Percentiles rank a stretch among this genome's conserved stretches.
Evolutionary conservation across 2,329 filamentous ascomycete genomes (phyloP).

Genomic region (Stachybotrys echinatus): DNA sequence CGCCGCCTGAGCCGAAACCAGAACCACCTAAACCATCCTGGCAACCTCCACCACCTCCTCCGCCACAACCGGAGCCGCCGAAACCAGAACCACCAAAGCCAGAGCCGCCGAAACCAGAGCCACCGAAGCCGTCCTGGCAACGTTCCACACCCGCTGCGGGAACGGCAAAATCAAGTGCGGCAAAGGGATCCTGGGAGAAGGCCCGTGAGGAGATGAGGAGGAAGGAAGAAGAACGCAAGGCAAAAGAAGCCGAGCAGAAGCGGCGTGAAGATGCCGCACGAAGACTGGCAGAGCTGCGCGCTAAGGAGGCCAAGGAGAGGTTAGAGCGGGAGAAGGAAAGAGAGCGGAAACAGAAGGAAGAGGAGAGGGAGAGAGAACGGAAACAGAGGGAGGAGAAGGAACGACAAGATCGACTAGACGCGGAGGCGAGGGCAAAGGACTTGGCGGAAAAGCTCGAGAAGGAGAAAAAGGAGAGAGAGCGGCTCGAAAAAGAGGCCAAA

Average conservation of each 20-base stretch:
- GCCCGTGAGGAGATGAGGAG: conserved; percentile 61
- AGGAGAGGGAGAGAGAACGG: conserved; percentile 25
- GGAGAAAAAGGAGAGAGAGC: conserved; percentile 33
- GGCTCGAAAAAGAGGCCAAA: conserved; percentile 37
- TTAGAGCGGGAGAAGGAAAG: conserved; percentile 33
- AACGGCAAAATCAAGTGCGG: not conserved
- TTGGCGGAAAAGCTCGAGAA: conserved; percentile 30
- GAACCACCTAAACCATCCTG: conserved; percentile 32
- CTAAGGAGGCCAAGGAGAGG: conserved; percentile 47
- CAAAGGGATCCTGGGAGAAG: conserved; percentile 58
- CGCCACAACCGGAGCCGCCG: conserved; percentile 9
- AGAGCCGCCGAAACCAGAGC: conserved; percentile 14
- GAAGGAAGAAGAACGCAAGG: conserved; percentile 59
- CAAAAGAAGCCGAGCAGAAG: conserved; percentile 55
- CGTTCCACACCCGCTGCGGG: not conserved
- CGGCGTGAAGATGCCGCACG: conserved; percentile 51
- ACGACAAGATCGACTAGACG: conserved; percentile 19
- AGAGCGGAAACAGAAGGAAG: conserved; percentile 28
- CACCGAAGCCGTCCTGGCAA: conserved; percentile 2
- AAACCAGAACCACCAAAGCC: conserved; percentile 16
- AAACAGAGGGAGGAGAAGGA: conserved; percentile 28
- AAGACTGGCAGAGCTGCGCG: conserved; percentile 48
- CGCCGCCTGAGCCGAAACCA: conserved; percentile 18
- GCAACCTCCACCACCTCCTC: conserved; percentile 24
- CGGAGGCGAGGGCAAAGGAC: conserved; percentile 20